Evolutionary conservation across 768 basidiomycete species (phyloP), one percentile per base, ranked within the genome.

Genomic region (Hygrophorus russula): DNA sequence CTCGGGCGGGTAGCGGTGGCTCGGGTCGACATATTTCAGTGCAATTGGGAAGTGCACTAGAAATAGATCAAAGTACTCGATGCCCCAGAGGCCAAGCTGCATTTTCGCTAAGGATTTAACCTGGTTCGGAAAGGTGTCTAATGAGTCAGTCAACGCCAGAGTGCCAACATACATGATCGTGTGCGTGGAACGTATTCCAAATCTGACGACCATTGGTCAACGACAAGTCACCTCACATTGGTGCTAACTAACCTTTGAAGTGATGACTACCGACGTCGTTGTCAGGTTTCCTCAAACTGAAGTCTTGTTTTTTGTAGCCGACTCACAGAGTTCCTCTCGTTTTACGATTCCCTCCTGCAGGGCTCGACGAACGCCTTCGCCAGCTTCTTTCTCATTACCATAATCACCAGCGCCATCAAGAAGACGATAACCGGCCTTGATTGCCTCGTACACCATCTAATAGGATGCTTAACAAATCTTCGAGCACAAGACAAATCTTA

Each of bases 171-270:
- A 82, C 85, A 55, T 80, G 80, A 44, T 90, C 80, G 46, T 70
- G 73, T 36, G 80, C 77, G 56, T 94, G 88, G 69, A 82, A 87
- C 4, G 85, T 87, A 63, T 91, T 92, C 90, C 89, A 92, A 29
- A 91, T 67, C 80, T 81, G 50, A 43, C 37, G 35, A 44, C 39
- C 32, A 30, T 12, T n/a, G 11, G 10, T 37, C 19, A 42, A 29
- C 29, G 18, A 19, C 3, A 30, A 28, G 20, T 8, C 28, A 36
- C 33, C 2, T 13, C 29, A 3, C 11, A 30, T n/a, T 13, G 24
- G 15, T 2, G 18, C 27, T 33, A 42, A 13, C 62, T 52, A 52
- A 62, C 80, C 76, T 92, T 92, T 50, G 85, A 86, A 40, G 86
- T 88, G 51, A 93, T 82, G 61, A 85, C 82, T 85, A 50, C 5